These are phyloP conservation scores for Eucalyptus erythrocorys DNA, from an alignment of 345 rosid genomes.

Conservation along the genomic window DNA sequence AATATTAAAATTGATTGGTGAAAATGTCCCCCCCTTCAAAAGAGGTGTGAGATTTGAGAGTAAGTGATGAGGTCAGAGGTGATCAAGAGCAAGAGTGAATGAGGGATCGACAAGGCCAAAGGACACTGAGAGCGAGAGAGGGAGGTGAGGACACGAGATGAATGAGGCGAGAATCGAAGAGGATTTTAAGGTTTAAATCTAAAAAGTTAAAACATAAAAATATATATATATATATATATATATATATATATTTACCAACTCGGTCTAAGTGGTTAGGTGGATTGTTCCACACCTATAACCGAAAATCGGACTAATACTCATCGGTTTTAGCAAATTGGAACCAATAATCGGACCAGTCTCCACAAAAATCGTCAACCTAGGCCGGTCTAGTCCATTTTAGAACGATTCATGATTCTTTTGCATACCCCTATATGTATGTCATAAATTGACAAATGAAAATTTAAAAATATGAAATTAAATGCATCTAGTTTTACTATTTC, in stretches of 20 bases:
- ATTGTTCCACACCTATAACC: fast-evolving
- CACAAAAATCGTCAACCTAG: fast-evolving
- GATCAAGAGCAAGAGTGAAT: background rate
- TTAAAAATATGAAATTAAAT: background rate
- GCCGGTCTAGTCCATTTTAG: background rate
- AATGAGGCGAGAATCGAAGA: background rate
- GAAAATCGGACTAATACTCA: no score
- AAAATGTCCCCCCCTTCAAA: background rate
- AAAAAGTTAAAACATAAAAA: no score
- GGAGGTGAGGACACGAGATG: background rate
- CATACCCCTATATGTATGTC: no score
- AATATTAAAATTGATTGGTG: fast-evolving
- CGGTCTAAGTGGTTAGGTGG: fast-evolving
- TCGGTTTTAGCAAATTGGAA: fast-evolving
- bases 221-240: no score
- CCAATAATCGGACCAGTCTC: fast-evolving
- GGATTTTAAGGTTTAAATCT: background rate
- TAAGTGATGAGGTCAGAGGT: no score
- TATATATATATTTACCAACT: no score
- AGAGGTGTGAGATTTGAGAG: background rate
- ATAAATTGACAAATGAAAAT: background rate
- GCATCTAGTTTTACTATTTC: background rate
- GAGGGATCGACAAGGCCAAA: background rate
- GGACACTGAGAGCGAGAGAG: background rate
- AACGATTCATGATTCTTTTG: fast-evolving